Base-by-base conservation (phyloP, 352 stramenopile genomes). In the Globisporangium barbulae region DNA sequence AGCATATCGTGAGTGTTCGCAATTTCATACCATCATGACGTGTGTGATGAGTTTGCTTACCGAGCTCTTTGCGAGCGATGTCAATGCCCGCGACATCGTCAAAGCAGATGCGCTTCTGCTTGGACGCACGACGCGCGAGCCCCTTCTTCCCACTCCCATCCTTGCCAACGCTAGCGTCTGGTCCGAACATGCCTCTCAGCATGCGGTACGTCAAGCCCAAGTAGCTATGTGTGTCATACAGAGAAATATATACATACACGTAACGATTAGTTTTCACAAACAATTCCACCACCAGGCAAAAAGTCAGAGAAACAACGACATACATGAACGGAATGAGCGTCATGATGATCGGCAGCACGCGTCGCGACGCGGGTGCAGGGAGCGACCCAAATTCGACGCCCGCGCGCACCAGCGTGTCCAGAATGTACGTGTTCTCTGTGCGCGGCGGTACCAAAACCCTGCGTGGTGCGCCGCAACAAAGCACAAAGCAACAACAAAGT, bases 81-180 rank as follows among this genome's bases (percentile, higher is more conserved):
- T 98, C 93, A 58, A 97, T 98, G 31, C 94, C 96, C 0, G 93
- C 94, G 13, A 99, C 91, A 57, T 98, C 94, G 35, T 96, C 80
- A 72, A 98, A 99, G 31, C 74, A 78, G 59, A 94, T 93, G 39
- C 72, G 74, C 37, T 80, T 67, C 28, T 71, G 42, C 0, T 61
- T 65, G 7, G 71, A 71, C 6, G 68, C 68, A 10, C 70, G 59
- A 30, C 76, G 72, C 39, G 75, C 53, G 6, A 75, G 71, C 0
- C 70, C 67, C 47, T 73, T 72, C 57, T 89, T 89, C 57, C 78
- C 76, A 22, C 67, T 78, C 21, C 79, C 84, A 60, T 93, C 83
- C 55, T 93, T 93, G 53, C 75, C 86, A 15, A 93, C 77, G 45
- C 81, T 69, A 3, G 74, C 72, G 30, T 59, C 70, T 9, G 68